phyloP scores from a whole-genome alignment of 495 filamentous ascomycete genomes.

The Podospora anserina region DNA sequence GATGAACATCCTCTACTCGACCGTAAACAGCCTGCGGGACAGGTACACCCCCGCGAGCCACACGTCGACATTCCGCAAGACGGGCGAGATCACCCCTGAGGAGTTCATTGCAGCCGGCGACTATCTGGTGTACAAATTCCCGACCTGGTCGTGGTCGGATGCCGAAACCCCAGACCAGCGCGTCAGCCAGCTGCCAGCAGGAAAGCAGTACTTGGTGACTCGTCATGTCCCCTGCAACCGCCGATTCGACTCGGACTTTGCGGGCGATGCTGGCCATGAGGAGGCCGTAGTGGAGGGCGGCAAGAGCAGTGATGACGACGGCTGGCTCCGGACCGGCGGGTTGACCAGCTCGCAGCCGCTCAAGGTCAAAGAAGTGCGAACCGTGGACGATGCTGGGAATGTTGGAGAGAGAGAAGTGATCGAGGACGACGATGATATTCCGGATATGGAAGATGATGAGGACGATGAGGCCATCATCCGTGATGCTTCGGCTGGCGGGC shows the following conservation, averaged over 20 bases:
- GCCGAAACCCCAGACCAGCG: constrained; percentile 75
- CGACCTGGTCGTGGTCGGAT: constrained; percentile 96
- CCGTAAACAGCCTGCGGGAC: constrained; percentile 81
- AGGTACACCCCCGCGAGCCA: constrained; percentile 81
- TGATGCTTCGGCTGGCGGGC: constrained; percentile 60
- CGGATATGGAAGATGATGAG: constrained; percentile 98
- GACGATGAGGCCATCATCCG: constrained; percentile 96
- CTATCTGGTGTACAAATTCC: constrained; percentile 99
- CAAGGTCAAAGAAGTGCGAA: constrained; percentile 74
- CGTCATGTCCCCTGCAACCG: constrained; percentile 90
- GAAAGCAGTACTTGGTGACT: constrained; percentile 94
- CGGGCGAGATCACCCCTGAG: constrained; percentile 94
- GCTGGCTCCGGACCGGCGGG: constrained; percentile 86
- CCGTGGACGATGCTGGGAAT: constrained; percentile 76
- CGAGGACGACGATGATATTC: constrained; percentile 79
- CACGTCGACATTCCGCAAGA: constrained; percentile 87
- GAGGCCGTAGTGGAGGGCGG: constrained; percentile 80
- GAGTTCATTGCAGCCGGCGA: constrained; percentile 96
- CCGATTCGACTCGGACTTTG: constrained; percentile 88
- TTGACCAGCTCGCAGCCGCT: constrained; percentile 67
- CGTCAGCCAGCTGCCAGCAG: constrained; percentile 74
- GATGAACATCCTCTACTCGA: constrained; percentile 68
- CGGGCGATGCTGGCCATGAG: constrained; percentile 77
- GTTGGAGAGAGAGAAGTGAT: constrained; percentile 69
- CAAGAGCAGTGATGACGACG: constrained; percentile 70